Percentiles rank a stretch among this genome's conserved stretches.
phyloP scores from a whole-genome alignment of 78 protist species.

The Dictyostelium intermedium region DNA sequence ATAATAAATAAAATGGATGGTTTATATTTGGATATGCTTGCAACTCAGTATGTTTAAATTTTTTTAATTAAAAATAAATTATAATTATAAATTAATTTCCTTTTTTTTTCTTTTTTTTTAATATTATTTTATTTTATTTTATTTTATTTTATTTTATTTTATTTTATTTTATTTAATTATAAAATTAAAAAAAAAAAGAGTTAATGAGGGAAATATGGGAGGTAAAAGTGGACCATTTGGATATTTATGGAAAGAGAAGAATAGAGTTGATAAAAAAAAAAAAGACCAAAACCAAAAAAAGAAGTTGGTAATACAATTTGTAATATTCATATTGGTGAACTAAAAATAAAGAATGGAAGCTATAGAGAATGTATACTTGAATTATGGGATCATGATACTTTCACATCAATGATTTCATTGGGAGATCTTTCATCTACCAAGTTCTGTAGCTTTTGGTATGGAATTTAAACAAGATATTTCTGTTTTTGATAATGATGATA shows the following conservation, averaged over 20 bases:
- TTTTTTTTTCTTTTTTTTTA: too few species aligned
- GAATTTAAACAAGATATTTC: not conserved
- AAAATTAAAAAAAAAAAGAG: not conserved
- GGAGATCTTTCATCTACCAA: not conserved
- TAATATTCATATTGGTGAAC: not conserved
- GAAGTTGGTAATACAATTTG: not conserved
- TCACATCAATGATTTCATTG: slow-evolving; percentile 33
- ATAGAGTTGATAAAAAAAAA: not conserved
- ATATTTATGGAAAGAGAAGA: not conserved
- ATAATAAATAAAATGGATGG: not conserved
- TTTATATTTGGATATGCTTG: not conserved
- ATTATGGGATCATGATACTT: slow-evolving; percentile 15
- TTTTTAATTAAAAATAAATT: too few species aligned
- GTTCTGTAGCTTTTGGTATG: not conserved
- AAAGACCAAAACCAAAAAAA: not conserved
- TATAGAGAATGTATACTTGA: not conserved
- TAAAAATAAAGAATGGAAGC: not conserved
- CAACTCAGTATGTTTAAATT: not conserved
- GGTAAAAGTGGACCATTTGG: not conserved
- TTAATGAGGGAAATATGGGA: not conserved
- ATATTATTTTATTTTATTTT: too few species aligned
- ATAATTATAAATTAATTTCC: too few species aligned
- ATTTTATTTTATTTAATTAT: too few species aligned
- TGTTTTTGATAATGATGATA: not conserved
- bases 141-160: too few species aligned